Conservation (phyloP, 1,284 basidiomycete genomes). For the Austroboletus novae-zelandiae region DNA sequence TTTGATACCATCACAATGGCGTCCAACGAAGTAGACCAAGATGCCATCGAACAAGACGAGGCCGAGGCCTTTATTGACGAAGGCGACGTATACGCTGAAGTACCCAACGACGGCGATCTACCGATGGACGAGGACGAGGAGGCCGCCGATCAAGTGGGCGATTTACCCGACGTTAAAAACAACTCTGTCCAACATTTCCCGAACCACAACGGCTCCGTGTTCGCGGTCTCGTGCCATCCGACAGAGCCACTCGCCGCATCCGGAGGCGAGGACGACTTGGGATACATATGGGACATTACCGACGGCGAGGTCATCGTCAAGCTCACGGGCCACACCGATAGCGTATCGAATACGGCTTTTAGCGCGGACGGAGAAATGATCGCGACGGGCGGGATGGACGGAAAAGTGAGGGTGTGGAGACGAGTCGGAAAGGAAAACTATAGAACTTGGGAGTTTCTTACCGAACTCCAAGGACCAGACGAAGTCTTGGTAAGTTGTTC, state of each 20-base stretch:
- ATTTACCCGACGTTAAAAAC: conserved; percentile 45
- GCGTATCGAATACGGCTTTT: conserved; percentile 81
- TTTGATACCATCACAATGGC: conserved; percentile 10
- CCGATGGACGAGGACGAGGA: conserved; percentile 77
- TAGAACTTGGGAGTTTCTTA: conserved; percentile 88
- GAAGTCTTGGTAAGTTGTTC: conserved; percentile 82
- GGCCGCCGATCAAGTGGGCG: conserved; percentile 40
- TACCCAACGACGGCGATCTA: conserved; percentile 65
- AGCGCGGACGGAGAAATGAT: conserved; percentile 88
- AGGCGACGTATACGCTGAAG: conserved; percentile 63
- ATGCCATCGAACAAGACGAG: conserved; percentile 40
- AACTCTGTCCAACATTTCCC: conserved; percentile 69
- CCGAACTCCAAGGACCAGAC: conserved; percentile 89
- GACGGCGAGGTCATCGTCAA: conserved; percentile 80
- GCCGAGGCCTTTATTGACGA: conserved; percentile 56
- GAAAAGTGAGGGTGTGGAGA: conserved; percentile 88
- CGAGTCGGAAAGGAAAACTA: conserved; percentile 74
- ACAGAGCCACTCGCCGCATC: conserved; percentile 83
- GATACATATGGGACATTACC: conserved; percentile 91
- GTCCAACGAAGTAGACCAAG: conserved; percentile 16
- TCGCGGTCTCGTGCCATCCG: conserved; percentile 84
- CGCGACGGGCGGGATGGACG: conserved; percentile 97
- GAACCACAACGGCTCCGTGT: conserved; percentile 74
- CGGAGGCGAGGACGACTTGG: conserved; percentile 94
- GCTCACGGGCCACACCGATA: conserved; percentile 91